Percentiles rank a stretch among this genome's conserved stretches.
Conservation (phyloP, 2,329 filamentous ascomycete species). For the Trichoderma hamatum region DNA sequence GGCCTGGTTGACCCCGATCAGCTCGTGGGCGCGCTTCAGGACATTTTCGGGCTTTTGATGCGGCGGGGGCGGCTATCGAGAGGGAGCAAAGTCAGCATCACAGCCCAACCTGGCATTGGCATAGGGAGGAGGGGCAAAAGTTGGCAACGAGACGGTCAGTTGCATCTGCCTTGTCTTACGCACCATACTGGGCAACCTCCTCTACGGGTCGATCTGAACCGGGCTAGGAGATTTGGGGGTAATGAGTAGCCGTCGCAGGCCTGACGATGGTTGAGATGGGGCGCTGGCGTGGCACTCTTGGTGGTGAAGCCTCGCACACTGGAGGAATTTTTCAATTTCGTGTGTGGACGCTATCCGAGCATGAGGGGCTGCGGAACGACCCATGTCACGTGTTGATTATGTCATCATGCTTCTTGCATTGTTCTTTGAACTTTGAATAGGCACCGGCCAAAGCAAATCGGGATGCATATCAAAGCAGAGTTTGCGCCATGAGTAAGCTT, state of each 20-base stretch:
- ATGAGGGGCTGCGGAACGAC: conserved; percentile 44
- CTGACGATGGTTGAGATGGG: conserved; percentile 41
- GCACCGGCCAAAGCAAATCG: background rate
- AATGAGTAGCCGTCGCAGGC: conserved; percentile 46
- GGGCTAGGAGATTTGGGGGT: conserved; percentile 43
- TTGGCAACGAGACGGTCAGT: conserved; percentile 34
- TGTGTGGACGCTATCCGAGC: conserved; percentile 51
- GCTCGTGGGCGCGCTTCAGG: conserved; percentile 95
- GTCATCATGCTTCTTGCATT: conserved; percentile 30
- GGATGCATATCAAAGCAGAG: background rate
- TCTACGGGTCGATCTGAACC: conserved; percentile 46
- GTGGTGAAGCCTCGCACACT: conserved; percentile 42
- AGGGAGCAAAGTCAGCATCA: conserved; percentile 36
- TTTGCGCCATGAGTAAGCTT: background rate
- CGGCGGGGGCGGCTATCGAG: conserved; percentile 80
- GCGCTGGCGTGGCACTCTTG: conserved; percentile 46
- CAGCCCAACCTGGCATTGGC: conserved; percentile 22
- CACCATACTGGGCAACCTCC: conserved; percentile 58
- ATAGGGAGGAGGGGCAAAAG: conserved; percentile 34
- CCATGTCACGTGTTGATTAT: conserved; percentile 39
- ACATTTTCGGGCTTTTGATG: conserved; percentile 99
- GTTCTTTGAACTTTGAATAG: background rate
- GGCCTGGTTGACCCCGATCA: conserved; percentile 95
- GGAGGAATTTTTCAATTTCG: conserved; percentile 50
- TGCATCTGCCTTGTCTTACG: conserved; percentile 34